Evolutionary conservation across 805 yeast genomes (phyloP).

Genomic region (Candida railenensis): DNA sequence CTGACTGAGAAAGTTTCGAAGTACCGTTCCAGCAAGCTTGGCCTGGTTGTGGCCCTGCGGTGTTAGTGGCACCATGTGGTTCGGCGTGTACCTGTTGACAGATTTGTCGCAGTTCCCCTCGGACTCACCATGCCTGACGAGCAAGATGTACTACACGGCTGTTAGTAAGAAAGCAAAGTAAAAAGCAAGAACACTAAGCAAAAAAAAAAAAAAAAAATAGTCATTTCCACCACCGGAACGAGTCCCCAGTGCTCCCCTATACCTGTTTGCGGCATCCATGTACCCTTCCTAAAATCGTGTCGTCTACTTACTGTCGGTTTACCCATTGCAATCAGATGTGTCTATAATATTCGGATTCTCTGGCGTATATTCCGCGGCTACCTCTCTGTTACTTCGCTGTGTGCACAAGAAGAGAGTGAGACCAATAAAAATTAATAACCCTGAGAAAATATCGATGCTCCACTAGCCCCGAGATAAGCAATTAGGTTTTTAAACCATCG

Average conservation of each 20-base stretch:
- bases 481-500: too few species aligned
- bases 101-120: constrained; percentile 86
- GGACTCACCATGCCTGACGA: constrained; percentile 90
- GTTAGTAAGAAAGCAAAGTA: neutral
- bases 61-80: constrained; percentile 78
- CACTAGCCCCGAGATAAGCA: too few species aligned
- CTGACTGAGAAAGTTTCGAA: constrained; percentile 36
- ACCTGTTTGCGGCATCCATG: too few species aligned
- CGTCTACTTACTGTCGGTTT: constrained; percentile 43
- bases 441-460: too few species aligned
- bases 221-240: neutral
- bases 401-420: too few species aligned
- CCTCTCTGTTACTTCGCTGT: too few species aligned
- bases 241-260: too few species aligned
- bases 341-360: too few species aligned
- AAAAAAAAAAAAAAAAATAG: too few species aligned
- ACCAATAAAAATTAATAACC: too few species aligned
- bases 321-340: constrained; percentile 25
- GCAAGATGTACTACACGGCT: constrained; percentile 55
- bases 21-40: constrained; percentile 53
- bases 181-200: neutral
- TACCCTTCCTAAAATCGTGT: too few species aligned
- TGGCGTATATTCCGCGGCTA: too few species aligned
- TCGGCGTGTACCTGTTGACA: constrained; percentile 75
- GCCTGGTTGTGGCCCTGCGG: constrained; percentile 68